Conservation (phyloP, 352 stramenopile species). For the Pythium insidiosum region DNA sequence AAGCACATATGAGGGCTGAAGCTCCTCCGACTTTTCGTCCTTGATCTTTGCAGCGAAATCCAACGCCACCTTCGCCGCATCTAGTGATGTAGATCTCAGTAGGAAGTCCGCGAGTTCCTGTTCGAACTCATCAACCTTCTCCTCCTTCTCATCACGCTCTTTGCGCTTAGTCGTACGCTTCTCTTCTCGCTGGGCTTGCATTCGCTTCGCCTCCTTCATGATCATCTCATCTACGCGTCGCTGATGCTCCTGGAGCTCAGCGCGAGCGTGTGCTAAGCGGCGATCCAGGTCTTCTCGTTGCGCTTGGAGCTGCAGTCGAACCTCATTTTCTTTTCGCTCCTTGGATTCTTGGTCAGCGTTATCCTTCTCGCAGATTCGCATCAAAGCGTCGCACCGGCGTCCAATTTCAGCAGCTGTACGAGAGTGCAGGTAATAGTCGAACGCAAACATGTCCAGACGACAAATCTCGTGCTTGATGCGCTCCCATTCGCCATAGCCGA, state of each 20-base stretch:
- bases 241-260: conserved; percentile 73
- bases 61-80: conserved; percentile 28
- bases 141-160: conserved; percentile 56
- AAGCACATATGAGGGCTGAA: conserved; percentile 24
- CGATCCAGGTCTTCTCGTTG: conserved; percentile 68
- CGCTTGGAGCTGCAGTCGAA: conserved; percentile 43
- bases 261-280: conserved; percentile 47
- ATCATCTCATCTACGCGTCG: conserved; percentile 77
- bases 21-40: conserved; percentile 7
- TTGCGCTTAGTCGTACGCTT: conserved; percentile 80
- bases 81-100: conserved; percentile 11
- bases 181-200: conserved; percentile 73
- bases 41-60: conserved; percentile 29
- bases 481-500: conserved; percentile 96
- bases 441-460: conserved; percentile 89
- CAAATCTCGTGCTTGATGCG: conserved; percentile 96
- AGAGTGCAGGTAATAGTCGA: conserved; percentile 99
- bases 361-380: conserved; percentile 93
- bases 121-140: conserved; percentile 48
- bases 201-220: conserved; percentile 84
- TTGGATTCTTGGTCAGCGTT: conserved; percentile 78
- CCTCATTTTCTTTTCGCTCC: conserved; percentile 70
- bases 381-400: conserved; percentile 92
- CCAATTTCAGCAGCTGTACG: conserved; percentile 93
- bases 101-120: conserved; percentile 58